phyloP scores from a whole-genome alignment of 179 eudicot species.

The Beta corolliflora region DNA sequence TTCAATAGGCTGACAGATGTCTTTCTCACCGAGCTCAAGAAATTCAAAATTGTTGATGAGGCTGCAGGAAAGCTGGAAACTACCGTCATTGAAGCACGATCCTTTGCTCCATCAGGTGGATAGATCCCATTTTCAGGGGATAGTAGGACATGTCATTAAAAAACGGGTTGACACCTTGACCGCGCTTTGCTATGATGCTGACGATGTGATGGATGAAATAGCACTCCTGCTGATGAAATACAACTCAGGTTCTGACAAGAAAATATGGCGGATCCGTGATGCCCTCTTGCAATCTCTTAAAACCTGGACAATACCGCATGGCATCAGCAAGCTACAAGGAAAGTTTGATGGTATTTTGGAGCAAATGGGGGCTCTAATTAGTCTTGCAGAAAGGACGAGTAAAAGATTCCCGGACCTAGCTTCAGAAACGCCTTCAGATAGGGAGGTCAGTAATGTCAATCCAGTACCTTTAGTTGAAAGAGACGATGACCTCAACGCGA shows the following conservation, averaged over 20 bases:
- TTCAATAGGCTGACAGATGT: conserved; percentile 10
- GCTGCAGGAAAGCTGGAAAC: not conserved
- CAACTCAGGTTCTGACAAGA: not conserved
- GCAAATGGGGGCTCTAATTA: not conserved
- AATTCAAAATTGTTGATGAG: not conserved
- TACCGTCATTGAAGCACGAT: not conserved
- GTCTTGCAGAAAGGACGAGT: no score
- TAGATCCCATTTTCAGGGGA: not conserved
- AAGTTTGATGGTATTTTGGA: not conserved
- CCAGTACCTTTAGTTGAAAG: not conserved
- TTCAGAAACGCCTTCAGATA: no score
- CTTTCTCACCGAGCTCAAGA: not conserved
- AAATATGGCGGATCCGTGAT: not conserved
- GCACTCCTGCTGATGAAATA: not conserved
- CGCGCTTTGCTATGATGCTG: conserved; percentile 1
- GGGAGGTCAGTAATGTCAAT: no score
- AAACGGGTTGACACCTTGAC: not conserved
- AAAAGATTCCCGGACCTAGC: no score
- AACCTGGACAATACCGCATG: not conserved
- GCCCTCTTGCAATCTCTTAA: not conserved
- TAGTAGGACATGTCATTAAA: not conserved
- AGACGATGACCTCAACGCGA: not conserved
- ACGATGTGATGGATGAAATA: conserved; percentile 16
- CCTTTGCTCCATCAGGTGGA: conserved; percentile 4
- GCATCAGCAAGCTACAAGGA: not conserved